phyloP scores from a whole-genome alignment of 148 eudicot genomes.

The Vaccinium corymbosum region DNA sequence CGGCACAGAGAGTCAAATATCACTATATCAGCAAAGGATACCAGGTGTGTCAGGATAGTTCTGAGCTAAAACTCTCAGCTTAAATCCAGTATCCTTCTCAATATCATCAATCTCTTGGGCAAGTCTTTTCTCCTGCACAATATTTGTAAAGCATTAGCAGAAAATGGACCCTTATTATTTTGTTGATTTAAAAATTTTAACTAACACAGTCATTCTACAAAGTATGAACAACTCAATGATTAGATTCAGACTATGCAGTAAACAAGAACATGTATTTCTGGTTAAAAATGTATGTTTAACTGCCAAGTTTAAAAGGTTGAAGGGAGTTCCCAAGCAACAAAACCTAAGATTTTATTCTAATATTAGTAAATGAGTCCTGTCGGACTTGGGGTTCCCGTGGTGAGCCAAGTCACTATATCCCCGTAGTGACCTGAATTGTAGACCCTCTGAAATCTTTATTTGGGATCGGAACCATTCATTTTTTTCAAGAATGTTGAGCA shows the following conservation, averaged over 20 bases:
- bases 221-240: neutral
- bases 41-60: slow-evolving; percentile 98
- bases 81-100: slow-evolving; percentile 86
- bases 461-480: too few species aligned
- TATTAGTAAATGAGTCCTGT: too few species aligned
- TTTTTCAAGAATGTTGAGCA: too few species aligned
- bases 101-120: slow-evolving; percentile 61
- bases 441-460: too few species aligned
- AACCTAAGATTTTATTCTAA: too few species aligned
- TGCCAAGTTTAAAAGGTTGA: too few species aligned
- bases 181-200: neutral
- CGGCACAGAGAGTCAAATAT: neutral
- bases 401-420: too few species aligned
- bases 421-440: too few species aligned
- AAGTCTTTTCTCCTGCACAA: slow-evolving; percentile 65
- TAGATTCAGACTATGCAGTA: neutral
- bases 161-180: neutral
- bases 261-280: neutral
- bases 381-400: too few species aligned
- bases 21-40: slow-evolving; percentile 22
- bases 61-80: slow-evolving; percentile 88
- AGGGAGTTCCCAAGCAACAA: too few species aligned
- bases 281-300: too few species aligned
- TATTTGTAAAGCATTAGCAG: slow-evolving; percentile 3
- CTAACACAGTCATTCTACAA: neutral